Base-by-base conservation (phyloP, 768 basidiomycete species). In the Mycena belliarum region DNA sequence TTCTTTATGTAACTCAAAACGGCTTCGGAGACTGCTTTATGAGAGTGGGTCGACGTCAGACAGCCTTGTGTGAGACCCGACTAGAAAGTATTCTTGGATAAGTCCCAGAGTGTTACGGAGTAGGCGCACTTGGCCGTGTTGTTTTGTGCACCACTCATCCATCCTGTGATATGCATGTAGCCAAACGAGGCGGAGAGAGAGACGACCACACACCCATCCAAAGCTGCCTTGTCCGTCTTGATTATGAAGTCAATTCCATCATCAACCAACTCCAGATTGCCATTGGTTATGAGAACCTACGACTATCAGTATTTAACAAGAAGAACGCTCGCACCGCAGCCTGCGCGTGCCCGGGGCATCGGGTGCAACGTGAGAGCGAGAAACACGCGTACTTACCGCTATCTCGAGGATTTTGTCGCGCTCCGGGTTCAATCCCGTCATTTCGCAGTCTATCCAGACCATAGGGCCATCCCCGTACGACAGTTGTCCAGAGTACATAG, bases 391-490 rank as follows among this genome's bases (percentile, higher is more conserved):
- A 64, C 79, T 59, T 57, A 86, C 89, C 12, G 88, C 89, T 66
- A 95, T 89, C 72, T 96, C 94, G 3, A 94, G 69, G 26, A 93
- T 82, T 61, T 81, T 85, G 71, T 93, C 88, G 38, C 72, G 85
- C 46, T 79, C 76, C 4, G 79, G 79, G 66, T 88, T 72, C 37
- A 94, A 77, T 5, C 91, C 91, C 3, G 91, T 93, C 82, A 93
- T 94, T 73, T 94, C 91, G 64, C 90, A 91, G 70, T 94, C 91
- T 49, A 93, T 80, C 92, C 91, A 88, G 8, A 92, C 86, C 53
- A 92, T 72, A 11, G 90, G 88, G 0, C 87, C 86, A 32, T 81
- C 82, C n/a, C 70, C 62, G 51, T 78, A 82, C 55, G 75, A 69
- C 28, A 85, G 70, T 6, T 78, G 73, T 47, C 63, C 68, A 15